Percentiles rank a stretch among this genome's conserved stretches.
Conservation (phyloP, 2,329 filamentous ascomycete genomes). For the Xylariaceae sp. region DNA sequence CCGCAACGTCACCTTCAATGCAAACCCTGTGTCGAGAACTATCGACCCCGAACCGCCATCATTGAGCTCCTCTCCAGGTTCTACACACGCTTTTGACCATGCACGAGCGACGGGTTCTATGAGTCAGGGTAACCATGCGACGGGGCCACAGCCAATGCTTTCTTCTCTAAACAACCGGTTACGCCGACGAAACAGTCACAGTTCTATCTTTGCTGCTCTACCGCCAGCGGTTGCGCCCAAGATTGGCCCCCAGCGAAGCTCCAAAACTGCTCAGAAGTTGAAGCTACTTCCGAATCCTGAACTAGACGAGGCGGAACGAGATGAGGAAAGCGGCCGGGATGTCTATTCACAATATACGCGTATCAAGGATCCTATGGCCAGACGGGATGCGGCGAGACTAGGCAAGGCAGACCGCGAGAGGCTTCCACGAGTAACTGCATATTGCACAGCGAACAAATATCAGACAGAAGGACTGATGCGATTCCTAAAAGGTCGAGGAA, state of each 20-base stretch:
- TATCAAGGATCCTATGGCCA: conserved; percentile 94
- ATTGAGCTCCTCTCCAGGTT: conserved; percentile 38
- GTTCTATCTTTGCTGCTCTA: conserved; percentile 58
- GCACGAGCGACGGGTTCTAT: conserved; percentile 38
- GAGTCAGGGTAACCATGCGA: conserved; percentile 36
- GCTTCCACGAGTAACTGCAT: conserved; percentile 90
- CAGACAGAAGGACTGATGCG: conserved; percentile 87
- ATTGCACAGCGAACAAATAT: conserved; percentile 93
- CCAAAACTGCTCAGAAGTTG: conserved; percentile 94
- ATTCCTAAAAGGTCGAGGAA: conserved; percentile 84
- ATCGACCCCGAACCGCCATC: conserved; percentile 57
- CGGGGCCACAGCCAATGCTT: conserved; percentile 64
- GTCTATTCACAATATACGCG: conserved; percentile 98
- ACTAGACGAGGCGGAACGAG: conserved; percentile 68
- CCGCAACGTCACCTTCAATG: conserved; percentile 79
- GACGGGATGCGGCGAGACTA: conserved; percentile 87
- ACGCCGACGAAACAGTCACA: conserved; percentile 83
- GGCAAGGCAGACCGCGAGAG: conserved; percentile 91
- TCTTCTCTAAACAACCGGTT: conserved; percentile 87
- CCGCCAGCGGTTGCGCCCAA: conserved; percentile 60
- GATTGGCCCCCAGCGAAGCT: conserved; percentile 92
- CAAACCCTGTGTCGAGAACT: conserved; percentile 68
- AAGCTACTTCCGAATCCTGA: conserved; percentile 95
- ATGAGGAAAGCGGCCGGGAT: conserved; percentile 92
- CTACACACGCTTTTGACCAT: conserved; percentile 43